phyloP scores from a whole-genome alignment of 1,284 basidiomycete genomes.

The Cryptococcus sp. region DNA sequence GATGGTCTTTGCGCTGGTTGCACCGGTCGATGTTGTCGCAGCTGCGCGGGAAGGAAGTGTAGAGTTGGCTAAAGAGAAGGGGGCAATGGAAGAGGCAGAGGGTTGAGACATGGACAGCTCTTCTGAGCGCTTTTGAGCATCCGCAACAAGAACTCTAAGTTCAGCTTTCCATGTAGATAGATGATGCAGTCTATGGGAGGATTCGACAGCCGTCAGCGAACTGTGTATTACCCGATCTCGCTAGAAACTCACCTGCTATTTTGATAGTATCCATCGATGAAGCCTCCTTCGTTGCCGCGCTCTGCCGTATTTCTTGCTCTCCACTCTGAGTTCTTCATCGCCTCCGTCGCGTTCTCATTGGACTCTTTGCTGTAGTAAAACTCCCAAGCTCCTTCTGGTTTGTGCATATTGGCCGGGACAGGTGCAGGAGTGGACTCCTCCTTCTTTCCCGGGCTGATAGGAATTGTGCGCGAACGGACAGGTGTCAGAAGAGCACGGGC shows the following conservation, averaged over 20 bases:
- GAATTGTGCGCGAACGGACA: constrained; percentile 12
- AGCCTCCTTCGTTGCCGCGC: constrained; percentile 67
- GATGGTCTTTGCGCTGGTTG: constrained; percentile 63
- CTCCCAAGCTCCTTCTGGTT: constrained; percentile 35
- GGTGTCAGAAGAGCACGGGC: constrained; percentile 6
- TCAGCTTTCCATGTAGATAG: constrained; percentile 91
- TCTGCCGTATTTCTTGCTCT: constrained; percentile 78
- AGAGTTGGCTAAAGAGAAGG: constrained; percentile 27
- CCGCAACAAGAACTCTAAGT: constrained; percentile 74
- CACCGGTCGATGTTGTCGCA: background rate
- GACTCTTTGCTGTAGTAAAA: constrained; percentile 57
- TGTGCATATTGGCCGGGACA: constrained; percentile 53
- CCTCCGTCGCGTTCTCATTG: constrained; percentile 70
- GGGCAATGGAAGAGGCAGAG: constrained; percentile 17
- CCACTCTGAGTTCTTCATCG: constrained; percentile 81
- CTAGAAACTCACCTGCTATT: constrained; percentile 65
- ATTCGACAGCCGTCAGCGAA: background rate
- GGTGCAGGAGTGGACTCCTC: constrained; percentile 19
- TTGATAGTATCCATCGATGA: constrained; percentile 86
- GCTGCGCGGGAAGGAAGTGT: constrained; percentile 24
- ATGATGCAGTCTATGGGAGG: constrained; percentile 65
- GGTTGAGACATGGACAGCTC: constrained; percentile 29
- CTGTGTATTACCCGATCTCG: background rate
- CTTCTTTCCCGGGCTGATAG: constrained; percentile 26
- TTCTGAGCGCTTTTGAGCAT: constrained; percentile 73